Evolutionary conservation across 495 filamentous ascomycete species (phyloP), one percentile per base, ranked within the genome.

Genomic region (Neurospora hispaniola): DNA sequence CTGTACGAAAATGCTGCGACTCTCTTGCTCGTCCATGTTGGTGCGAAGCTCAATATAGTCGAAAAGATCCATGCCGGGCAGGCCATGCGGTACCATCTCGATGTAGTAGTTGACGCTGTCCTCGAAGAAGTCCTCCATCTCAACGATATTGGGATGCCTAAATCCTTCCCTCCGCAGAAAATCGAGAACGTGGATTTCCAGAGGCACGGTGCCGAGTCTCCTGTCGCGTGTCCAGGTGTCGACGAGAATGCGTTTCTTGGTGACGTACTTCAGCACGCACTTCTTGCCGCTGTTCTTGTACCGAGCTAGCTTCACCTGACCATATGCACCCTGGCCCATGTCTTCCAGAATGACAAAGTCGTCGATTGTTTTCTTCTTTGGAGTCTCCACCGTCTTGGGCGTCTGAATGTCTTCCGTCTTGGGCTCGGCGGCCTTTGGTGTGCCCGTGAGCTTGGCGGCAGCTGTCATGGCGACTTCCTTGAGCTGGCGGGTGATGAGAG

Each of bases 41-140:
- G 93, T 90, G 42, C 94, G 91, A 71, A 99, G 88, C 81, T 99
- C 96, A 72, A 99, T 99, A 79, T 98, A 99, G 81, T 99, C 96
- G 78, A 99, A 99, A 1, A 99, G 88, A 79, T 99, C 96, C 96
- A 99, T 98, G 18, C 96, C 96, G 3, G 96, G 96, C 9, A 98
- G 86, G 8, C 96, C 96, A 75, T 99, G 96, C 14, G 96, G 96
- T 7, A 92, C 85, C 96, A 98, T 99, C 78, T 98, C 96, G 76
- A 99, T 99, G 78, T 99, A 98, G 80, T 99, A 99, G 77, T 99
- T 98, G 78, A 94, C 85, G 73, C 97, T 93, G 72, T 99, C 96
- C 80, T 99, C 96, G 79, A 99, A 99, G 82, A 98, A 99, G 73
- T 96, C 94, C 43, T 91, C 89, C 96, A 99, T 98, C 83, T 98